Percentiles rank a stretch among this genome's conserved stretches.
phyloP scores from a whole-genome alignment of 129 eudicot species.

The Silybum marianum region DNA sequence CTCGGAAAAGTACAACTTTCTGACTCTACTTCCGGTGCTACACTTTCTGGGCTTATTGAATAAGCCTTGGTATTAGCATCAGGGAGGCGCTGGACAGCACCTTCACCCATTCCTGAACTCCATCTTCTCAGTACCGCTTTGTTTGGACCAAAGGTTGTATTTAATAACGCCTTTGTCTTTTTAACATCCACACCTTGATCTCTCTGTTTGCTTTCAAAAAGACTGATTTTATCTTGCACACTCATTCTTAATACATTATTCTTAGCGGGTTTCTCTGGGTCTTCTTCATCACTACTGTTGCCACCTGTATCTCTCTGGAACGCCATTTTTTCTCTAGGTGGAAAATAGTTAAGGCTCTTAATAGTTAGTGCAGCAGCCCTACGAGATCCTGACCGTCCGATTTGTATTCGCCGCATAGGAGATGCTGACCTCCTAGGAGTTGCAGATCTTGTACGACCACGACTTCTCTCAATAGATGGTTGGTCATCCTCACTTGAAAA shows the following conservation, averaged over 20 bases:
- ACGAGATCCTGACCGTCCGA: conserved; percentile 87
- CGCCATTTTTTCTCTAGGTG: conserved; percentile 57
- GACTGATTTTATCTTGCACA: conserved; percentile 91
- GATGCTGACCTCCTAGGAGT: conserved; percentile 96
- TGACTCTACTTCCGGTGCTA: conserved; percentile 37
- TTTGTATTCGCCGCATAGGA: conserved; percentile 91
- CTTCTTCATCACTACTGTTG: conserved; percentile 58
- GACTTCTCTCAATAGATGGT: conserved; percentile 73
- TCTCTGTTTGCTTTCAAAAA: conserved; percentile 89
- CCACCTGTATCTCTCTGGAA: conserved; percentile 51
- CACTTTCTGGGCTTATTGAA: conserved; percentile 17
- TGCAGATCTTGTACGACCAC: conserved; percentile 59
- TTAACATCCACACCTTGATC: conserved; percentile 44
- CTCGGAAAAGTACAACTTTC: background rate
- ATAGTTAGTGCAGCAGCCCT: conserved; percentile 77
- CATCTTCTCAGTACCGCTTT: conserved; percentile 94
- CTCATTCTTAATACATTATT: conserved; percentile 69
- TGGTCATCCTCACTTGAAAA: conserved; percentile 77
- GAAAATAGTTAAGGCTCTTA: conserved; percentile 67
- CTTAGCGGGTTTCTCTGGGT: conserved; percentile 50
- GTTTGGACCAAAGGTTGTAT: conserved; percentile 44
- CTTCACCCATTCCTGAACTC: conserved; percentile 86
- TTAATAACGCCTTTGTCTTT: conserved; percentile 43
- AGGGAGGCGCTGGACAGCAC: conserved; percentile 29
- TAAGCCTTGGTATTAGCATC: conserved; percentile 32